Conservation (phyloP, 2,329 filamentous ascomycete species). For the Penicillium sp. region DNA sequence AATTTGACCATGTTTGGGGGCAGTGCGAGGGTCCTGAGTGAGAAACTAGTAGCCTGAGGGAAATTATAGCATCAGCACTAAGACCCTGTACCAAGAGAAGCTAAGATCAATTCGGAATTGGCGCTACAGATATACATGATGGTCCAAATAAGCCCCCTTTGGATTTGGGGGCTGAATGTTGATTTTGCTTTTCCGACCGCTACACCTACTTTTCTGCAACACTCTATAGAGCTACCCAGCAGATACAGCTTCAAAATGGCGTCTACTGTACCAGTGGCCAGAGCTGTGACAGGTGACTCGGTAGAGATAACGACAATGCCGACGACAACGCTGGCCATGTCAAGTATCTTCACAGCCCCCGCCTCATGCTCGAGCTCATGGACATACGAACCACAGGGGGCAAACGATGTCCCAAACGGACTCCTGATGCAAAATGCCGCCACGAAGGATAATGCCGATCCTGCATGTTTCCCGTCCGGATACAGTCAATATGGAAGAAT, state of each 20-base stretch:
- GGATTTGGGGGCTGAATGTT: background rate
- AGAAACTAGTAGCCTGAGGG: background rate
- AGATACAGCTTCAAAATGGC: background rate
- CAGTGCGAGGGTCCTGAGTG: background rate
- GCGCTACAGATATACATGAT: background rate
- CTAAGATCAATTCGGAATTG: background rate
- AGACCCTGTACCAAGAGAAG: background rate
- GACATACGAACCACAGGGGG: constrained; percentile 4
- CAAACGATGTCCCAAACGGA: background rate
- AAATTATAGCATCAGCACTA: background rate
- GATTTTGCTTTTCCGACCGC: background rate
- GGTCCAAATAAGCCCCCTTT: background rate
- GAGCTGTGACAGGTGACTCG: background rate
- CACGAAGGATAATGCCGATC: background rate
- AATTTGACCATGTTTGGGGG: no score
- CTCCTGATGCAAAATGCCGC: constrained; percentile 4
- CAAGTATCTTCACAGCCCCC: constrained; percentile 1
- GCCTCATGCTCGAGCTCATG: background rate
- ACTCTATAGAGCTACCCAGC: background rate
- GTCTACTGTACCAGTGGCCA: background rate
- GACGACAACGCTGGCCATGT: no score
- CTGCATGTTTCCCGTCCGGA: constrained; percentile 4
- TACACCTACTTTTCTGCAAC: background rate
- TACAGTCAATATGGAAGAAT: constrained; percentile 15
- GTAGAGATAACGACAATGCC: no score